Evolutionary conservation across 1,139 yeast species (phyloP), one percentile per base, ranked within the genome.

Genomic region (Candida gigantensis): DNA sequence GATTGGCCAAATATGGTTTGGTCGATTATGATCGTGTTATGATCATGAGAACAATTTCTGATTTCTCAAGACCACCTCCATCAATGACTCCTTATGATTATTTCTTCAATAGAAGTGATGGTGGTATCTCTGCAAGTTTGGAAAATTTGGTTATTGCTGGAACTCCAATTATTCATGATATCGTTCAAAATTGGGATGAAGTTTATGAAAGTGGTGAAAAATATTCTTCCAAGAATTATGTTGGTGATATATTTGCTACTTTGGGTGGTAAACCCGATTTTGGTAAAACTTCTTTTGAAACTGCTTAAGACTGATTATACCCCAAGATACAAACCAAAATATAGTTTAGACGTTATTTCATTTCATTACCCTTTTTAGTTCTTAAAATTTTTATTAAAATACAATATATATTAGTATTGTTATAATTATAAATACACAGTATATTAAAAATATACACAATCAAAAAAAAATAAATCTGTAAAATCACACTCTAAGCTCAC

Each of bases 31-130:
- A 70, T 43, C 71, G 85, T 58, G 65, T 81, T 41, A 77, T 80
- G 20, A 66, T 79, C 19, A 66, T 79, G 79, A 75, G 86, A 65
- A 68, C 84, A 18, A 77, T 78, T 47, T 77, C 84, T 7, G 83
- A 81, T 57, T 78, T 77, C 53, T 72, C 81, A 42, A 71, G 77
- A 49, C 74, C 81, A 35, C 81, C 81, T 42, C 69, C 79, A 43
- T 58, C 62, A 9, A 51, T 66, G 51, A 59, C 65, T 44, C 65
- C 81, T 10, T 69, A 73, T 31, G 64, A 64, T 29, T 77, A 74
- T 65, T 79, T 79, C 64, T 67, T 65, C 50, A 60, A 66, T 30
- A 66, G 69, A 38, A 58, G 60, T 34, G 77, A 73, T 50, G 84
- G 84, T 44, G 84, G 84, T 19, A 61, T 67, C 35, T 46, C 51